Evolutionary conservation across 371 early-diverging fungal genomes (phyloP).

Genomic region (Haplosporangium sp.): DNA sequence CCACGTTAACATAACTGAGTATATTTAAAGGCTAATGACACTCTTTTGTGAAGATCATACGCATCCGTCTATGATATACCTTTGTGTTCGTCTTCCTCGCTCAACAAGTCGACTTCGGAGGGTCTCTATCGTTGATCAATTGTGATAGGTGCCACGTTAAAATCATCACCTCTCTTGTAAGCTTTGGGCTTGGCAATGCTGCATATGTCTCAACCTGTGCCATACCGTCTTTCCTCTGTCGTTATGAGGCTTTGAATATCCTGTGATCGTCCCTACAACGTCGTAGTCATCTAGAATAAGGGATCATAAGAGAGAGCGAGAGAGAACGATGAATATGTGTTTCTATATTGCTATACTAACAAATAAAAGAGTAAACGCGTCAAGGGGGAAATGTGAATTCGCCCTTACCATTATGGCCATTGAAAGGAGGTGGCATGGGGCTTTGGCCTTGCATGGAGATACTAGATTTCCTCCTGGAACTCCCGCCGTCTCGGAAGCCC

Average conservation of each 20-base stretch:
- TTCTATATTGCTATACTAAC: background rate
- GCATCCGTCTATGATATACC: constrained; percentile 9
- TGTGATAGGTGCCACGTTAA: background rate
- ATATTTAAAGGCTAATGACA: background rate
- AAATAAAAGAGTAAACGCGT: background rate
- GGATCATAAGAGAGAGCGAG: background rate
- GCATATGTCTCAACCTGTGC: background rate
- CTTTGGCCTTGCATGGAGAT: constrained; percentile 4
- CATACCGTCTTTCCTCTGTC: constrained; percentile 16
- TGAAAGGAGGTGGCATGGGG: constrained; percentile 3
- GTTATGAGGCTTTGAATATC: background rate
- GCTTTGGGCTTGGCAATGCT: background rate
- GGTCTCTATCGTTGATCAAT: constrained; percentile 14
- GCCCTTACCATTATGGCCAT: constrained; percentile 1
- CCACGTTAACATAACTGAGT: background rate
- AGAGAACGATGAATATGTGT: background rate
- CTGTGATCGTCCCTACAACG: constrained; percentile 15
- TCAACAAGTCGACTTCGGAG: constrained; percentile 9
- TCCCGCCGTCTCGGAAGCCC: constrained; percentile 17
- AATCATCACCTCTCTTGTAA: background rate
- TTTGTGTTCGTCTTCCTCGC: constrained; percentile 39
- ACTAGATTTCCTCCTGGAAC: constrained; percentile 16
- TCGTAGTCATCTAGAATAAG: constrained; percentile 13
- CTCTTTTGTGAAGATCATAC: background rate
- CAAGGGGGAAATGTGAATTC: background rate